These are phyloP conservation scores for Paecilomyces variotii DNA, from an alignment of 2,329 filamentous ascomycete species.

Conservation along the genomic window DNA sequence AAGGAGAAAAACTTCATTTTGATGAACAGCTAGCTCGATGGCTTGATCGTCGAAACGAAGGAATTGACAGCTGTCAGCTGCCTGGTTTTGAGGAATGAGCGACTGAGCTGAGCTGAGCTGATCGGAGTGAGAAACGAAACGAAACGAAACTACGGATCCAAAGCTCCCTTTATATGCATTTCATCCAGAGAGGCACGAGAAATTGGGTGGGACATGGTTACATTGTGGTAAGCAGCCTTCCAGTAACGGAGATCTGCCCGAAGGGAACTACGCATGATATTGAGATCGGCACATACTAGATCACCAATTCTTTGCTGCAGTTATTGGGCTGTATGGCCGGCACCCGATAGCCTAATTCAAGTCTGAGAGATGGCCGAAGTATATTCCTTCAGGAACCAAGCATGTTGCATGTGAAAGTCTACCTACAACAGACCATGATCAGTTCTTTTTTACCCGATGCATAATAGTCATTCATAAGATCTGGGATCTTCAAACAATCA, in stretches of 20 bases:
- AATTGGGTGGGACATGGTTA: background rate
- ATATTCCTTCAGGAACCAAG: background rate
- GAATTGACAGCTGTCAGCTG: background rate
- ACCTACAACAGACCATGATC: background rate
- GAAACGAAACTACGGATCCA: background rate
- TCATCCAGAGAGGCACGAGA: background rate
- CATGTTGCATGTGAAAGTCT: background rate
- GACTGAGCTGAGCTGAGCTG: background rate
- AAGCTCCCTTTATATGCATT: background rate
- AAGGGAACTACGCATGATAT: background rate
- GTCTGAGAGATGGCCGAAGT: background rate
- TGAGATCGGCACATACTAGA: background rate
- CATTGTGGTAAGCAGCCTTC: background rate
- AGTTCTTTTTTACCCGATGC: background rate
- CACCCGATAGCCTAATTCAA: background rate
- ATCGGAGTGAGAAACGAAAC: background rate
- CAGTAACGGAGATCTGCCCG: background rate
- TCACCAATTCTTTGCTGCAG: background rate
- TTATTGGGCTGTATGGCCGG: background rate
- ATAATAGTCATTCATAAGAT: background rate
- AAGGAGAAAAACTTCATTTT: background rate
- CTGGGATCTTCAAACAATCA: no score
- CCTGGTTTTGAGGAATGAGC: background rate
- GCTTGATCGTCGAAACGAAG: background rate
- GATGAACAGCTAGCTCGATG: background rate